Conservation (phyloP, 805 yeast genomes). For the Saturnispora saitoi region DNA sequence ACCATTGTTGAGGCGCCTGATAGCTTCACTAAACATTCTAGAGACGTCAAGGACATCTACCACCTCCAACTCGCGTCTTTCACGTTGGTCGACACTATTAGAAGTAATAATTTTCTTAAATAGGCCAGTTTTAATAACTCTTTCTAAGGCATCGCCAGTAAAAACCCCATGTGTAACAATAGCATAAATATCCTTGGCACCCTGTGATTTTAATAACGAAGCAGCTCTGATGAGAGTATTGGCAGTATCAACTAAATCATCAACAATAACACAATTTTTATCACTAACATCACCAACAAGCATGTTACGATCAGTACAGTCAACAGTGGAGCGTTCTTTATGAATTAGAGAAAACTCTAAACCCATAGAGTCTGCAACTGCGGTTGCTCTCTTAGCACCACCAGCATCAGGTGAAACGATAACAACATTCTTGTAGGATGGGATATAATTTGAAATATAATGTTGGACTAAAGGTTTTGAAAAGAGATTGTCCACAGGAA, state of each 20-base stretch:
- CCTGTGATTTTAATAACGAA: conserved; percentile 81
- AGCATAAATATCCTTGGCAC: conserved; percentile 80
- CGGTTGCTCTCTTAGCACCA: conserved; percentile 95
- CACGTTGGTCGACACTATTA: conserved; percentile 81
- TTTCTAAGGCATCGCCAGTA: conserved; percentile 79
- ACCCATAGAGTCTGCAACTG: conserved; percentile 83
- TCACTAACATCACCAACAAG: conserved; percentile 90
- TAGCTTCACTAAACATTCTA: conserved; percentile 85
- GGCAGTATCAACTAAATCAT: conserved; percentile 91
- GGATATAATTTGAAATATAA: conserved; percentile 69
- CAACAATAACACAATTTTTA: conserved; percentile 81
- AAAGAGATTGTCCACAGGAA: conserved; percentile 90
- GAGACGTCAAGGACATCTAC: conserved; percentile 80
- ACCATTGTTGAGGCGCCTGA: conserved; percentile 93
- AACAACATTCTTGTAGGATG: conserved; percentile 75
- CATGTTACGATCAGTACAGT: conserved; percentile 57
- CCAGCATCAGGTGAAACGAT: conserved; percentile 98
- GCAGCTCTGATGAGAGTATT: conserved; percentile 91
- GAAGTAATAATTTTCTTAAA: conserved; percentile 85
- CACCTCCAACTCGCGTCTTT: conserved; percentile 40
- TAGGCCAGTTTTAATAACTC: conserved; percentile 49
- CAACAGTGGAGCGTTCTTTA: conserved; percentile 62
- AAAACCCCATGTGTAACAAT: conserved; percentile 88
- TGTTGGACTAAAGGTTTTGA: conserved; percentile 82
- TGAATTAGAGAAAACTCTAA: conserved; percentile 91